These are phyloP conservation scores for Magnaporthales sp. DNA, from an alignment of 2,329 filamentous ascomycete genomes.

Conservation along the genomic window DNA sequence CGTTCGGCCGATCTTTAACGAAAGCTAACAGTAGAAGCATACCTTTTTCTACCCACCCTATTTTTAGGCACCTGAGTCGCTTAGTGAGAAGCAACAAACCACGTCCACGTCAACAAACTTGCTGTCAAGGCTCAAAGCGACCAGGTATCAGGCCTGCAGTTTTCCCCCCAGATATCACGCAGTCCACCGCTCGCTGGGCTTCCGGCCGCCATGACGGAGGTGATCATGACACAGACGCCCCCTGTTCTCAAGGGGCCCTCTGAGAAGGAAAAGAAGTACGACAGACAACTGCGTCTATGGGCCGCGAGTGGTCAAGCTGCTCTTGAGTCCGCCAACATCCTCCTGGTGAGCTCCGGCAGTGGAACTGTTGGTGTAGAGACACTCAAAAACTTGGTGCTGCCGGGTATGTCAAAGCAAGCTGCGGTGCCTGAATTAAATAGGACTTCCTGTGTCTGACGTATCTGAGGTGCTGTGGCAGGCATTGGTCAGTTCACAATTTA, in stretches of 20 bases:
- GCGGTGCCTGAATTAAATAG: slow-evolving; percentile 10
- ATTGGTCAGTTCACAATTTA: slow-evolving; percentile 89
- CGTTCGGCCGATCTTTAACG: neutral
- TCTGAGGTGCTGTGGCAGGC: slow-evolving; percentile 34
- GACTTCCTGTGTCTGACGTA: neutral
- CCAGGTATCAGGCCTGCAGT: neutral
- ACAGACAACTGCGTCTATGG: slow-evolving; percentile 91
- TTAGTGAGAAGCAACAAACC: neutral
- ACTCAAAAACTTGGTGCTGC: slow-evolving; percentile 93
- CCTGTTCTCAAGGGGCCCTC: slow-evolving; percentile 43
- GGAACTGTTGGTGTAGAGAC: slow-evolving; percentile 85
- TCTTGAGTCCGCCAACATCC: slow-evolving; percentile 83
- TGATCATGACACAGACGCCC: slow-evolving; percentile 34
- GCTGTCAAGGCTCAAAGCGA: neutral
- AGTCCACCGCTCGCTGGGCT: neutral
- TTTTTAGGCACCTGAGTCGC: neutral
- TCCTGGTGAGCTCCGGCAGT: slow-evolving; percentile 79
- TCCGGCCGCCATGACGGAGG: slow-evolving; percentile 31
- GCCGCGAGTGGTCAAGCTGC: slow-evolving; percentile 85
- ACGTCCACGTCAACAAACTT: neutral
- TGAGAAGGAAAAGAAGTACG: slow-evolving; percentile 71
- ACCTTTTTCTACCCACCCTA: neutral
- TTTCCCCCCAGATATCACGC: neutral
- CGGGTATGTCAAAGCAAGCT: slow-evolving; percentile 40
- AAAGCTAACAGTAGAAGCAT: neutral